Percentiles rank a stretch among this genome's conserved stretches.
phyloP scores from a whole-genome alignment of 2,329 filamentous ascomycete genomes.

The Calonectria pseudoturangicola region DNA sequence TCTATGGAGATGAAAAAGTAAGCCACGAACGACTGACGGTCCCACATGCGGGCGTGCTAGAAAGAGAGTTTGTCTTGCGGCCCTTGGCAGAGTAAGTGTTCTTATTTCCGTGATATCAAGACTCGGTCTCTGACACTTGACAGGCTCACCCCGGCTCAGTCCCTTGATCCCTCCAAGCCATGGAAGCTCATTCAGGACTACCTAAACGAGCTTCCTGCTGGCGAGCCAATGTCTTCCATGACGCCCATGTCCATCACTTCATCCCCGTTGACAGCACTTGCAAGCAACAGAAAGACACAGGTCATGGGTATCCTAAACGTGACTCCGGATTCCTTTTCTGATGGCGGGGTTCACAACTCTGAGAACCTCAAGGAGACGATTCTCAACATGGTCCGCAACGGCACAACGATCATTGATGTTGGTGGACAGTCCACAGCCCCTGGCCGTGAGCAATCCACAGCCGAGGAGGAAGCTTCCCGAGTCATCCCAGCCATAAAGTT shows the following conservation, averaged over 20 bases:
- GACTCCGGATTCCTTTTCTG: conserved; percentile 97
- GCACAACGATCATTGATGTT: conserved; percentile 91
- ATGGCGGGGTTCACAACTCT: conserved; percentile 81
- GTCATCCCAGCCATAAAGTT: conserved; percentile 86
- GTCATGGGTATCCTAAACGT: conserved; percentile 97
- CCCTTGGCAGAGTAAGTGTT: conserved; percentile 84
- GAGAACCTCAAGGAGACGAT: conserved; percentile 76
- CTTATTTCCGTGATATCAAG: conserved; percentile 3
- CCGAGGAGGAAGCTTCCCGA: conserved; percentile 84
- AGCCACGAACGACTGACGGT: conserved; percentile 84
- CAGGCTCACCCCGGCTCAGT: conserved; percentile 74
- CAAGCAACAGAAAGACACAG: conserved; percentile 77
- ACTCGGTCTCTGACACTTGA: conserved; percentile 20
- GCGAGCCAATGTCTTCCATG: conserved; percentile 73
- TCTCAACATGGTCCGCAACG: conserved; percentile 76
- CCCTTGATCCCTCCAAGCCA: conserved; percentile 71
- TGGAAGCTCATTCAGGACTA: conserved; percentile 78
- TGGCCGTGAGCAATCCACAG: conserved; percentile 79
- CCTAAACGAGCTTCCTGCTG: conserved; percentile 74
- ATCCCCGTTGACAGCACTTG: conserved; percentile 75
- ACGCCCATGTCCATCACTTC: conserved; percentile 70
- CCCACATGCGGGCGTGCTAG: conserved; percentile 89
- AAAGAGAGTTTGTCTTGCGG: conserved; percentile 94
- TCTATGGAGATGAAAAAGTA: conserved; percentile 83
- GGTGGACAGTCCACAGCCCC: conserved; percentile 96